Evolutionary conservation across 306 rosid genomes (phyloP).

Genomic region (Fagus crenata): DNA sequence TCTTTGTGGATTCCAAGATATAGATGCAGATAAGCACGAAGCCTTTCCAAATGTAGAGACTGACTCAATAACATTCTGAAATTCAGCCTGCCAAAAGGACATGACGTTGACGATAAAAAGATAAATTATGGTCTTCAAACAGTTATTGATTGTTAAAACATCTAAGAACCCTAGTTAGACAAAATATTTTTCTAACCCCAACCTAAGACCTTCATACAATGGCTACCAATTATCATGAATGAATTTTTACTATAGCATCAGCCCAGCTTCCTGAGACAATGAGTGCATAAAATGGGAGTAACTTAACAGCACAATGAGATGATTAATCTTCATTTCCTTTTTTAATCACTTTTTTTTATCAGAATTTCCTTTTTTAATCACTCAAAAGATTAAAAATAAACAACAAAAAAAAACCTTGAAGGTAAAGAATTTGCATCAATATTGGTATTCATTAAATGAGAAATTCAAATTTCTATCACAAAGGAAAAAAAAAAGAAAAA

Average conservation of each 20-base stretch:
- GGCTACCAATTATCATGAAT: background rate
- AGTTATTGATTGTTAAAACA: background rate
- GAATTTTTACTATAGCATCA: background rate
- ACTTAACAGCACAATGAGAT: background rate
- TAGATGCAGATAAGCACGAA: conserved; percentile 69
- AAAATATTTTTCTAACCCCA: background rate
- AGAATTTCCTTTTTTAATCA: background rate
- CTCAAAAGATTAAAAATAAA: background rate
- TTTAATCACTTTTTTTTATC: no score
- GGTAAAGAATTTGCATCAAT: background rate
- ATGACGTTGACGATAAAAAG: background rate
- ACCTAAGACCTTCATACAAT: background rate
- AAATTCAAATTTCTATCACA: background rate
- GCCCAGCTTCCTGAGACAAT: background rate
- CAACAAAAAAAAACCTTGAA: background rate
- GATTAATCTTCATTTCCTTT: background rate
- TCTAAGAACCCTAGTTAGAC: background rate
- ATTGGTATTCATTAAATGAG: background rate
- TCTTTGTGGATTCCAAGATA: conserved; percentile 74
- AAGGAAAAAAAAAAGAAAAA: background rate
- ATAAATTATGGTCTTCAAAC: background rate
- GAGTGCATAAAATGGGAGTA: background rate
- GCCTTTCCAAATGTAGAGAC: conserved; percentile 71
- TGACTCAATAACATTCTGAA: conserved; percentile 82
- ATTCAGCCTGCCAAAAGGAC: conserved; percentile 69